These are phyloP conservation scores for Aphanomyces cochlioides DNA, from an alignment of 352 stramenopile genomes.

Conservation along the genomic window DNA sequence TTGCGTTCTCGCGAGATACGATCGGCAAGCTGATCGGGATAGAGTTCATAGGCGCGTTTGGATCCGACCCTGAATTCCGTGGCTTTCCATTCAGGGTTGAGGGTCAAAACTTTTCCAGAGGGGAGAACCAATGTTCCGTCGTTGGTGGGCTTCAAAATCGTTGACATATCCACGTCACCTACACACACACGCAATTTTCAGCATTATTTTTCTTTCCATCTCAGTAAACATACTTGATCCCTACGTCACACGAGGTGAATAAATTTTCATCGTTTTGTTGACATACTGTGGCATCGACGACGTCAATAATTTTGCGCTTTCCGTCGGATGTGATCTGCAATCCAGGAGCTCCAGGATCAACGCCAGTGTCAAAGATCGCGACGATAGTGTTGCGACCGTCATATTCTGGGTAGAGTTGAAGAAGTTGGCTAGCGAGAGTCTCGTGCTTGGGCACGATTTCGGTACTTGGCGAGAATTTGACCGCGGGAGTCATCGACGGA, in stretches of 20 bases:
- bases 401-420: conserved; percentile 74
- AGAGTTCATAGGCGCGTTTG: conserved; percentile 86
- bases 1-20: conserved; percentile 79
- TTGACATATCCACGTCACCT: conserved; percentile 91
- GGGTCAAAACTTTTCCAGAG: conserved; percentile 47
- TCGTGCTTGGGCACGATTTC: conserved; percentile 86
- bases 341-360: conserved; percentile 88
- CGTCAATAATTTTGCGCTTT: conserved; percentile 91
- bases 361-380: conserved; percentile 95
- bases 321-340: conserved; percentile 84
- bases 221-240: neutral
- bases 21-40: conserved; percentile 65
- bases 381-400: conserved; percentile 90
- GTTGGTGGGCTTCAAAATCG: conserved; percentile 40
- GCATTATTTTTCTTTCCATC: neutral
- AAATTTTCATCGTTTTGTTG: too few species aligned
- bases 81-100: conserved; percentile 66
- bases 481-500: neutral
- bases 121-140: conserved; percentile 31
- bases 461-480: conserved; percentile 24
- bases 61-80: conserved; percentile 83
- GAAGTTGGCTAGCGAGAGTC: conserved; percentile 79
- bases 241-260: neutral
- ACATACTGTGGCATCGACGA: conserved; percentile 92
- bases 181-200: conserved; percentile 30